Percentiles rank a stretch among this genome's conserved stretches.
Evolutionary conservation across 129 eudicot genomes (phyloP).

Genomic region (Chrysanthemum seticuspe): DNA sequence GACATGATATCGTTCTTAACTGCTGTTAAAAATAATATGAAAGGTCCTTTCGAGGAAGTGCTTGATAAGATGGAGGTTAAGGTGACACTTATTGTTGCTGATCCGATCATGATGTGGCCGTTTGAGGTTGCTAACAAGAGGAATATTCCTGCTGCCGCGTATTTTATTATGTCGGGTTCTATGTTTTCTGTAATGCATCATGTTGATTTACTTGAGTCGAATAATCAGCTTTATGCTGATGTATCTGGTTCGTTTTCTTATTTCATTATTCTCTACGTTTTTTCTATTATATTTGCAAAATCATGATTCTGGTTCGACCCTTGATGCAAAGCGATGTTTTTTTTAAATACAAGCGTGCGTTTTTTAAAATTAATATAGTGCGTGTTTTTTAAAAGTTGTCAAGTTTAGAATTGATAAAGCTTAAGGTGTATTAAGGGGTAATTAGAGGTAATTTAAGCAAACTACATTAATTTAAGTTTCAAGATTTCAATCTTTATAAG

Average conservation of each 20-base stretch:
- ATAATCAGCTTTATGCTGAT: conserved; percentile 34
- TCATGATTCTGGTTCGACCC: too few relatives aligned
- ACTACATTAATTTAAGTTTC: too few relatives aligned
- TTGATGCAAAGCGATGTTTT: too few relatives aligned
- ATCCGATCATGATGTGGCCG: conserved; percentile 47
- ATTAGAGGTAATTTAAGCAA: too few relatives aligned
- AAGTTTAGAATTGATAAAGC: too few relatives aligned
- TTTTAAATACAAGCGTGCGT: too few relatives aligned
- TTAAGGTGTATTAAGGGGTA: too few relatives aligned
- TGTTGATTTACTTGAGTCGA: conserved; percentile 38
- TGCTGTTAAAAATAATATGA: conserved; percentile 44
- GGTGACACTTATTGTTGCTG: conserved; percentile 45
- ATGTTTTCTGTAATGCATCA: conserved; percentile 43
- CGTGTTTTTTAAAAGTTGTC: too few relatives aligned
- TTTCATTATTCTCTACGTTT: too few relatives aligned
- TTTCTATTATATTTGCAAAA: too few relatives aligned
- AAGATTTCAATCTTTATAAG: too few relatives aligned
- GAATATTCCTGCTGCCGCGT: conserved; percentile 60
- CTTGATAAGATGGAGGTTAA: conserved; percentile 32
- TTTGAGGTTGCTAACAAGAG: conserved; percentile 43
- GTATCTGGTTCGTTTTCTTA: conserved; percentile 34
- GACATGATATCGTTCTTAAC: conserved; percentile 32
- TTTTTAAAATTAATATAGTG: too few relatives aligned
- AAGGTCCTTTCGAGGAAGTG: conserved; percentile 44
- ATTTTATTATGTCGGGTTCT: conserved; percentile 50